Conservation (phyloP, 2,329 filamentous ascomycete genomes). For the Microthyrium microscopicum region DNA sequence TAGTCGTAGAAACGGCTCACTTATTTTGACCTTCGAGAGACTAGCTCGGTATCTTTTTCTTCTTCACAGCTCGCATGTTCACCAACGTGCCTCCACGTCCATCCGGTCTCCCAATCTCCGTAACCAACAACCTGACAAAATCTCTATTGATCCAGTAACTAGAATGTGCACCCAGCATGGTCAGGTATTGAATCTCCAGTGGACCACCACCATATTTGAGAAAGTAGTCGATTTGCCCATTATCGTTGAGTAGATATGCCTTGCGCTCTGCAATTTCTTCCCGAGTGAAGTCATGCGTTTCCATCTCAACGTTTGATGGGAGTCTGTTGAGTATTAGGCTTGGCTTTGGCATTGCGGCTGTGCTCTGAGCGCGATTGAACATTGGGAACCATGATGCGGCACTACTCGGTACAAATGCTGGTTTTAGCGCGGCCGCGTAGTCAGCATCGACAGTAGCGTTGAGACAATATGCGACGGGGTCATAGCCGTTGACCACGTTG, state of each 20-base stretch:
- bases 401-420: constrained; percentile 62
- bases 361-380: constrained; percentile 17
- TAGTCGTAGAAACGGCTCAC: too few species aligned
- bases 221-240: constrained; percentile 88
- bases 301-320: constrained; percentile 56
- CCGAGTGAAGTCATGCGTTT: constrained; percentile 84
- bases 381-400: constrained; percentile 31
- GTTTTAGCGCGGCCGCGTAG: constrained; percentile 62
- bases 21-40: too few species aligned
- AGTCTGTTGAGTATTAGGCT: constrained; percentile 20
- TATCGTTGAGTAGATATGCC: constrained; percentile 80
- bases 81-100: constrained; percentile 44
- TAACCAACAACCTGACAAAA: constrained; percentile 76
- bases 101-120: constrained; percentile 64
- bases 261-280: constrained; percentile 87
- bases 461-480: constrained; percentile 77
- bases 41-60: constrained; percentile 13
- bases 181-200: constrained; percentile 87
- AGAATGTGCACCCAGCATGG: constrained; percentile 90
- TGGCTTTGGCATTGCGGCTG: constrained; percentile 12
- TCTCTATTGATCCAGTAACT: constrained; percentile 84
- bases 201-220: constrained; percentile 70
- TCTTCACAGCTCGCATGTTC: constrained; percentile 39
- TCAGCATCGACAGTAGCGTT: constrained; percentile 75
- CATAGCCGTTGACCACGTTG: constrained; percentile 67